Base-by-base conservation (phyloP, 331 rosid genomes). In the Telfairia occidentalis region DNA sequence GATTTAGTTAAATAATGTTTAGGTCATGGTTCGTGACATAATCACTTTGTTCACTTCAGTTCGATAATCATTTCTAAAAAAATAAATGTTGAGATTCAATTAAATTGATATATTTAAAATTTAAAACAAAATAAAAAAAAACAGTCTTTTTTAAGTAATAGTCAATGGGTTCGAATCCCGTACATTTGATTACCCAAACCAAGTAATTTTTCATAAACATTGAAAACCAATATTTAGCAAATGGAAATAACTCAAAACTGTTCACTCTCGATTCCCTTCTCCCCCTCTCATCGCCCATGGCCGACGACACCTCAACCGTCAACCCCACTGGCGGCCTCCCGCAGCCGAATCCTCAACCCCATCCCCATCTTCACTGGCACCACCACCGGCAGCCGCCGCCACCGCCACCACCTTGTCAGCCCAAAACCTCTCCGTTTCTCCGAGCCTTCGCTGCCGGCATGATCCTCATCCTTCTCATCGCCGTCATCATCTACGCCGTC, bases 281-380 rank as follows among this genome's bases (percentile, higher is more conserved):
- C 42, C 9, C 49, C 4, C 18, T 45, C 49, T 9, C 16, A 67
- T 42, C 67, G 0, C 43, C 77, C 61, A 87, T 86, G 96, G 84
- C 83, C 50, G 89, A 90, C 50, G 89, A 90, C 63, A 83, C 92
- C 75, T 78, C 84, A 78, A 85, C 96, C 48, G 95, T 83, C 70
- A 78, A 91, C 9, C 79, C 86, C 40, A 85, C 96, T 45, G 95
- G 84, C 70, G 80, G 92, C 9, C 79, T 86, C 40, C 75, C 75
- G 74, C 83, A 80, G 0, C 84, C 83, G 1, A 84, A 78, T 0
- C 83, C 80, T 0, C 79, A 54, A 73, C 71, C 32, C 61, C 32
- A 66, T 0, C 10, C 78, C 1, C 24, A 42, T 7, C 58, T 80
- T 2, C 34, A 70, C 75, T 63, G 73, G 21, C 63, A 61, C 0